Conservation (phyloP, 2,329 filamentous ascomycete species). For the Nemania sp. region DNA sequence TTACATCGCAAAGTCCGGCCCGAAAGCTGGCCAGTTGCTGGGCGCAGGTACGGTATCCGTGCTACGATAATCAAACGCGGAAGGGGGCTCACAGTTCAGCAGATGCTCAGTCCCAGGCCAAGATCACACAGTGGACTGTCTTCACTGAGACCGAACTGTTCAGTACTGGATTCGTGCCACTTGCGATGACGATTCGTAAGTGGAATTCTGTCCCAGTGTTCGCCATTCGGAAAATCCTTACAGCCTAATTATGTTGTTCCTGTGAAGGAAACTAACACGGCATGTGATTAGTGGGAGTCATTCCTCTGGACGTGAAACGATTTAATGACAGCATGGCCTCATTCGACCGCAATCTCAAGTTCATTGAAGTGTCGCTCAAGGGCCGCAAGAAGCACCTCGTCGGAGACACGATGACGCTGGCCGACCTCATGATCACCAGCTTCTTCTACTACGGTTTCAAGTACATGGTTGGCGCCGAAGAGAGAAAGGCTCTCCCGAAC, state of each 20-base stretch:
- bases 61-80: not conserved
- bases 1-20: conserved; percentile 52
- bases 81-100: not conserved
- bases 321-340: conserved; percentile 29
- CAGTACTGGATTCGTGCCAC: not conserved
- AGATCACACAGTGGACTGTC: conserved; percentile 52
- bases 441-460: conserved; percentile 33
- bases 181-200: conserved; percentile 21
- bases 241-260: not conserved
- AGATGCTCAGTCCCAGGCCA: conserved; percentile 47
- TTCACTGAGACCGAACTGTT: conserved; percentile 46
- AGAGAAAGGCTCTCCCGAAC: conserved; percentile 42
- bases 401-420: conserved; percentile 45
- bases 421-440: conserved; percentile 44
- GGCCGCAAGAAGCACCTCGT: conserved; percentile 45
- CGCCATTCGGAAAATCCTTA: too few species aligned
- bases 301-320: conserved; percentile 32
- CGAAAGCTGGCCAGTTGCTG: conserved; percentile 49
- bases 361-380: conserved; percentile 40
- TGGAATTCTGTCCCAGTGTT: not conserved
- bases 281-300: conserved; percentile 33
- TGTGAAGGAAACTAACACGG: not conserved
- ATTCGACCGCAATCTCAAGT: conserved; percentile 39
- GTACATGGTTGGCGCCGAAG: conserved; percentile 43
- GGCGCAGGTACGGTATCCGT: conserved; percentile 36